A percentile compares a stretch with the other conserved stretches of the same genome.
phyloP scores from a whole-genome alignment of 169 alveolate genomes.

The Plasmodium chabaudi region DNA sequence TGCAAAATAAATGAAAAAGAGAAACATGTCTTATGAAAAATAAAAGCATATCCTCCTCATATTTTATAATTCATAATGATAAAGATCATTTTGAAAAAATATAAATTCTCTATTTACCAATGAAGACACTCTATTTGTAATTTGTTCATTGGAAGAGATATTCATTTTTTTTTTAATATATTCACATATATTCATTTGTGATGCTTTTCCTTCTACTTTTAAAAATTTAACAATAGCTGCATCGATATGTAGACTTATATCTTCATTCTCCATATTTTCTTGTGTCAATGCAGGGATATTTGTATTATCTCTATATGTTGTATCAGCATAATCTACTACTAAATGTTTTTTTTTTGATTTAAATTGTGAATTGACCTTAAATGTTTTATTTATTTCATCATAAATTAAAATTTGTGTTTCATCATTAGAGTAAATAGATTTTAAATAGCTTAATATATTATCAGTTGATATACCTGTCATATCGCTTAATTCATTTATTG shows the following conservation, averaged over 20 bases:
- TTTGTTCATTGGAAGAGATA: conserved; percentile 51
- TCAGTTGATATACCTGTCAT: conserved; percentile 24
- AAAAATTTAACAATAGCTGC: conserved; percentile 64
- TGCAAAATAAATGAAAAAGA: no score
- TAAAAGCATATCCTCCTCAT: background rate
- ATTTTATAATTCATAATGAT: conserved; percentile 33
- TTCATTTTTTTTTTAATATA: conserved; percentile 30
- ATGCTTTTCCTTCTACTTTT: conserved; percentile 51
- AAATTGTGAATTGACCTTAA: conserved; percentile 36
- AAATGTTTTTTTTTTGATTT: conserved; percentile 32
- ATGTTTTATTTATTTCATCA: conserved; percentile 26
- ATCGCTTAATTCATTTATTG: conserved; percentile 24
- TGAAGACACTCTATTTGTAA: conserved; percentile 51
- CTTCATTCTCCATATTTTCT: conserved; percentile 42
- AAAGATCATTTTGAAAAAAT: conserved; percentile 43
- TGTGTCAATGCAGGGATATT: conserved; percentile 39
- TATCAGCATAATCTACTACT: conserved; percentile 36
- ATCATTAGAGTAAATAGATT: conserved; percentile 15
- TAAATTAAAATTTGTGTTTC: conserved; percentile 58
- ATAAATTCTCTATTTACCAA: conserved; percentile 58
- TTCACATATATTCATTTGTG: conserved; percentile 49
- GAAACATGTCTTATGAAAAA: no score
- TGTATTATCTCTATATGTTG: conserved; percentile 30
- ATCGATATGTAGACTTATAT: conserved; percentile 60
- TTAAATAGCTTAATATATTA: conserved; percentile 40